Conservation (phyloP, 192 early-diverging fungal genomes). For the Coemansia furcata region DNA sequence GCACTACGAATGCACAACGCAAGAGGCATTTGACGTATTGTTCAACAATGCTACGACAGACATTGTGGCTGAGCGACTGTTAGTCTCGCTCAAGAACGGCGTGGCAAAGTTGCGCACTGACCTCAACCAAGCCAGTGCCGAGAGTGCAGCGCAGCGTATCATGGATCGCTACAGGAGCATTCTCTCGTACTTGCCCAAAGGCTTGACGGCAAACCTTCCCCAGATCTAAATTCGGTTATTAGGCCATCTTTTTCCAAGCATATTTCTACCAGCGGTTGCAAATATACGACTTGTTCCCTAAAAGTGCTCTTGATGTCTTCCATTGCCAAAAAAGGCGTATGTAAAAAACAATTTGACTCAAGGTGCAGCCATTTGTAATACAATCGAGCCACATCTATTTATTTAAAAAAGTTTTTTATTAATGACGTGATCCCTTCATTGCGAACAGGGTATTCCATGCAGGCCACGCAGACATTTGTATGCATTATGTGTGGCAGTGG, state of each 20-base stretch:
- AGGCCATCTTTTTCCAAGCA: neutral
- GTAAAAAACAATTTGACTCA: neutral
- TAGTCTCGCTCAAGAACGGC: constrained; percentile 18
- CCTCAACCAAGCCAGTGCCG: constrained; percentile 6
- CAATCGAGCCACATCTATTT: neutral
- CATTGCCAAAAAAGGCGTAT: neutral
- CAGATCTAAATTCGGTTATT: neutral
- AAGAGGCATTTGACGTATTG: constrained; percentile 36
- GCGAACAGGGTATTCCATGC: neutral
- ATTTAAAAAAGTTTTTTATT: neutral
- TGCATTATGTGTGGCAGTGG: neutral
- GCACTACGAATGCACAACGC: constrained; percentile 28
- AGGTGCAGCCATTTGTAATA: neutral
- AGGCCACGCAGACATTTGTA: neutral
- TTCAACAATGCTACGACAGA: constrained; percentile 22
- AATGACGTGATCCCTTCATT: neutral
- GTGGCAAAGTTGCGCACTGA: constrained; percentile 5
- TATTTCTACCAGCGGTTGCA: neutral
- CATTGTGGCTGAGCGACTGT: constrained; percentile 15
- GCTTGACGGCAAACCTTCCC: constrained; percentile 12
- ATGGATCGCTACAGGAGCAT: constrained; percentile 19
- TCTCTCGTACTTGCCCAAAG: constrained; percentile 11
- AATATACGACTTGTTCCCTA: neutral
- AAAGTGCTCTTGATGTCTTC: neutral
- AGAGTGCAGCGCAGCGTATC: constrained; percentile 14